Evolutionary conservation across 768 basidiomycete species (phyloP).

Genomic region (Paxillus rubicundulus): DNA sequence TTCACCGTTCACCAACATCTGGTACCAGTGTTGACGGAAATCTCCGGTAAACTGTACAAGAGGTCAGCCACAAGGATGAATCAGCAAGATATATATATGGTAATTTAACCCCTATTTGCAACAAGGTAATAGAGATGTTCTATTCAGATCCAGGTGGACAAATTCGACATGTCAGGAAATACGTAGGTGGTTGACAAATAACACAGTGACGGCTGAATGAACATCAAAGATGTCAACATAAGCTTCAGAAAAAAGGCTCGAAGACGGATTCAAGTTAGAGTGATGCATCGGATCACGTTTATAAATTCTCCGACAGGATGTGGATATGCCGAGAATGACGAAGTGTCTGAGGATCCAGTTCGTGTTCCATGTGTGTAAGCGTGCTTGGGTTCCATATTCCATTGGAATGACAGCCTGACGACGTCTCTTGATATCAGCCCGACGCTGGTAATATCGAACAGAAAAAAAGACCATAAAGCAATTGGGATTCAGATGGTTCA

Average conservation of each 20-base stretch:
- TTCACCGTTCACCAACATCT: slow-evolving; percentile 4
- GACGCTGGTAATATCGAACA: slow-evolving; percentile 16
- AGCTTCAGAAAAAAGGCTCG: background rate
- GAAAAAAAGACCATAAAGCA: slow-evolving; percentile 3
- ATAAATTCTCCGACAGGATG: slow-evolving; percentile 18
- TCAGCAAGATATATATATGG: too few relatives aligned
- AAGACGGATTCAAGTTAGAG: background rate
- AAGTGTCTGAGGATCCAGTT: slow-evolving; percentile 13
- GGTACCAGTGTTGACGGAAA: slow-evolving; percentile 8
- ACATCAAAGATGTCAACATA: too few relatives aligned
- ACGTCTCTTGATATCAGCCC: slow-evolving; percentile 18
- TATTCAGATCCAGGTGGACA: too few relatives aligned
- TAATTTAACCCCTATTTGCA: background rate
- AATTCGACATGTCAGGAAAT: too few relatives aligned
- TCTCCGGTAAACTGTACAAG: slow-evolving; percentile 27
- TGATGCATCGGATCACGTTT: background rate
- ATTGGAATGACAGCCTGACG: slow-evolving; percentile 21
- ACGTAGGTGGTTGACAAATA: too few relatives aligned
- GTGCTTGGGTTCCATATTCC: slow-evolving; percentile 20
- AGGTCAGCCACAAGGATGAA: slow-evolving; percentile 19
- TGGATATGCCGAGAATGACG: slow-evolving; percentile 15
- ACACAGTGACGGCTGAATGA: too few relatives aligned
- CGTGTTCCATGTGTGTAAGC: slow-evolving; percentile 3
- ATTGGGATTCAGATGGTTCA: background rate
- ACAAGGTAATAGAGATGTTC: too few relatives aligned